Evolutionary conservation across 352 stramenopile genomes (phyloP).

Genomic region (Peronosclerospora sorghi): DNA sequence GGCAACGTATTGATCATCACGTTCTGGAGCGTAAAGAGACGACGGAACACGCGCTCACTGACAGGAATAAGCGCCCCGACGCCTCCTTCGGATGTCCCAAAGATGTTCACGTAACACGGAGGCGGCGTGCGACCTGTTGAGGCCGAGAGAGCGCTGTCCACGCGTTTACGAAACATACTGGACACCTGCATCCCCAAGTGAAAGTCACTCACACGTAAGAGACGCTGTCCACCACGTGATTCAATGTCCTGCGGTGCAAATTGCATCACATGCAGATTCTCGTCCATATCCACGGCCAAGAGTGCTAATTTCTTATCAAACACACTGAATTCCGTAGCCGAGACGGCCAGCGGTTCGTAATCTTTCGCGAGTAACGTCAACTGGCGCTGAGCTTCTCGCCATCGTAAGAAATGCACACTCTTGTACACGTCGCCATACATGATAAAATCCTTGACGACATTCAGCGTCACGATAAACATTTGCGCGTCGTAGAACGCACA

Average conservation of each 20-base stretch:
- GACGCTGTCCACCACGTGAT: slow-evolving; percentile 67
- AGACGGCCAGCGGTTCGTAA: slow-evolving; percentile 71
- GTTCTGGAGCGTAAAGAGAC: slow-evolving; percentile 81
- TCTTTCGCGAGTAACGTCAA: slow-evolving; percentile 78
- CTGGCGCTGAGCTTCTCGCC: slow-evolving; percentile 74
- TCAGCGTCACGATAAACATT: slow-evolving; percentile 80
- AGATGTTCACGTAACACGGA: slow-evolving; percentile 57
- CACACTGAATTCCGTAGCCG: slow-evolving; percentile 72
- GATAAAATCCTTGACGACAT: slow-evolving; percentile 77
- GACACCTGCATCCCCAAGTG: slow-evolving; percentile 70
- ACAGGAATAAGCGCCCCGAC: slow-evolving; percentile 67
- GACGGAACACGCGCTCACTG: slow-evolving; percentile 70
- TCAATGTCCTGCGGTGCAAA: slow-evolving; percentile 79
- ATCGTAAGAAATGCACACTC: slow-evolving; percentile 80
- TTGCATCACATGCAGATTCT: slow-evolving; percentile 83
- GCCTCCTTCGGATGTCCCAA: slow-evolving; percentile 73
- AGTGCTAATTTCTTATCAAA: slow-evolving; percentile 67
- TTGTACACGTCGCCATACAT: slow-evolving; percentile 85
- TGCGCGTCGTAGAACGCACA: slow-evolving; percentile 84
- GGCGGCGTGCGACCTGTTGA: slow-evolving; percentile 10
- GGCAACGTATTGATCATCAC: slow-evolving; percentile 85
- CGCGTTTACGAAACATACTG: slow-evolving; percentile 71
- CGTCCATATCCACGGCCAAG: slow-evolving; percentile 68
- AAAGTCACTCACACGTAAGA: slow-evolving; percentile 75
- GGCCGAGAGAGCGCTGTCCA: slow-evolving; percentile 9